Base-by-base conservation (phyloP, 345 rosid genomes). In the Brassica nigra region DNA sequence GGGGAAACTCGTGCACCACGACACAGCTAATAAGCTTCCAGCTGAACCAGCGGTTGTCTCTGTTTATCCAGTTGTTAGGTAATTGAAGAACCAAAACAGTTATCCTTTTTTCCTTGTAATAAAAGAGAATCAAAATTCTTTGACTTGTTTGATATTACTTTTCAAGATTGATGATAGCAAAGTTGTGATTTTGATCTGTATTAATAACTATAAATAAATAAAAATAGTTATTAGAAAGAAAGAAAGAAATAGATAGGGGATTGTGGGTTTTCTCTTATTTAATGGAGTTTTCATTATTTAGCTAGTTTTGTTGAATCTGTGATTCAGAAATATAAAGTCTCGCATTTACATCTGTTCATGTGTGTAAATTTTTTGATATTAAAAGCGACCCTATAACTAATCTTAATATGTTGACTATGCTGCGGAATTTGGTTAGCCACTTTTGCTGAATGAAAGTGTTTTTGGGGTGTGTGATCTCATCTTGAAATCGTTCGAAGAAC, bases 1-100 rank as follows among this genome's bases (percentile, higher is more conserved):
- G 68, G 83, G 86, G 39, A 89, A 85, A 61, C 73, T 88, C 75
- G 84, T 81, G 78, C 86, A 85, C 61, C 85, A 78, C 55, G 89
- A 79, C 4, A 78, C 87, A 8, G 62, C 74, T 66, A 66, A 30
- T 30, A 74, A 74, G 58, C 34, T 74, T 62, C n/a, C 70, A 16
- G 54, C 61, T 37, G 66, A 80, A 62, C 79, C 83, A 12, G 71
- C 59, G 14, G 61, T 68, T 52, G 4, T 79, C 34, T 34, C 82
- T 73, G 82, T 61, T 9, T 61, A 42, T 34, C 10, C 65, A 62
- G 4, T 33, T 33, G 57, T 68, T 80, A 49, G 70, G 66, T 79
- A n/a, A 73, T 30, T 4, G 20, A 10, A 28, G 6, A 47, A 47
- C 5, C 18, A 6, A 59, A n/a, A 15, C 5, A 27, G 33, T 9